Conservation (phyloP, 176 grass and related monocot genomes). For the Oryza brachyantha region DNA sequence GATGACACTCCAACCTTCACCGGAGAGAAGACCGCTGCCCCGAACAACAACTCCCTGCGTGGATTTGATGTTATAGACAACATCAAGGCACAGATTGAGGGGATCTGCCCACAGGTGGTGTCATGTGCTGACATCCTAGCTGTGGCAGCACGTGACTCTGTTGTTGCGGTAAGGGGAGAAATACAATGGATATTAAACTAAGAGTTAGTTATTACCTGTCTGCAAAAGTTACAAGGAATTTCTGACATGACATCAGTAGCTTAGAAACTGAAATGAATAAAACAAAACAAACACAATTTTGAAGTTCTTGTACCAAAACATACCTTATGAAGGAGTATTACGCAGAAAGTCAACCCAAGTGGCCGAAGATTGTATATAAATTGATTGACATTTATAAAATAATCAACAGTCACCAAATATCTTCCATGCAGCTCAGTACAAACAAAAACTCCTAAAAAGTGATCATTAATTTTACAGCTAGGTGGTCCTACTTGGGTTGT, state of each 20-base stretch:
- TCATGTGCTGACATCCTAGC: constrained; percentile 66
- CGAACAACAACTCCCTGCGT: constrained; percentile 46
- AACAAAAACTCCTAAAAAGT: not conserved
- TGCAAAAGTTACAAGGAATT: not conserved
- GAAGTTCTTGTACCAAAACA: not conserved
- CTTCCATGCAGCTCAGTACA: not conserved
- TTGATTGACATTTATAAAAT: not conserved
- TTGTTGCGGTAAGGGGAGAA: constrained; percentile 43
- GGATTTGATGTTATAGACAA: constrained; percentile 54
- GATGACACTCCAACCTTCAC: constrained; percentile 56
- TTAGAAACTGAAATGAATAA: constrained; percentile 1
- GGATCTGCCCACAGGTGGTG: constrained; percentile 39
- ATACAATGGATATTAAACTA: not conserved
- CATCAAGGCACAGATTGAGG: constrained; percentile 59
- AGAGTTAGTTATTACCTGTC: not conserved
- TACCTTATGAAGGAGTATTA: not conserved
- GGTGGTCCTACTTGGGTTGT: constrained; percentile 61
- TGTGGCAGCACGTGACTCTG: constrained; percentile 57
- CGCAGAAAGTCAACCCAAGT: not conserved
- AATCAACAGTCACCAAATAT: not conserved
- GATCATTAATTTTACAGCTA: constrained; percentile 34
- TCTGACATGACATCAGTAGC: not conserved
- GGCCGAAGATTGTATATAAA: too few species aligned
- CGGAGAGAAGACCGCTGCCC: constrained; percentile 46
- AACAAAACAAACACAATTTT: not conserved